Evolutionary conservation across 1,139 yeast genomes (phyloP).

Genomic region (Yamadazyma taylorii): DNA sequence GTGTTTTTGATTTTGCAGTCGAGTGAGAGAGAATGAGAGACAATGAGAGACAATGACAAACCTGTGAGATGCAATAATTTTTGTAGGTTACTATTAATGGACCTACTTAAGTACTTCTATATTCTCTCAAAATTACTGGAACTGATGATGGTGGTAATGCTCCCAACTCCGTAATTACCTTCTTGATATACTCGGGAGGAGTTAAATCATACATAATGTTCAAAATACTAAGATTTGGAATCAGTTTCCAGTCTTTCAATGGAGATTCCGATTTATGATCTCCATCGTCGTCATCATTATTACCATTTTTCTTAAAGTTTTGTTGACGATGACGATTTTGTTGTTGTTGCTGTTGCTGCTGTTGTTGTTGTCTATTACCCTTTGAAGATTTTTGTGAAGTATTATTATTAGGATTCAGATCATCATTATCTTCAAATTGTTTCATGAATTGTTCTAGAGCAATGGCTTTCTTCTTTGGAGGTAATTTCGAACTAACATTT

Average conservation of each 20-base stretch:
- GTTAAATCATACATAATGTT: conserved; percentile 92
- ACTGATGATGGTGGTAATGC: conserved; percentile 96
- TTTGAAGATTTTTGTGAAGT: conserved; percentile 18
- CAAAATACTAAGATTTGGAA: conserved; percentile 66
- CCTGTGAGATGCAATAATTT: not conserved
- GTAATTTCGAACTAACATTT: conserved; percentile 44
- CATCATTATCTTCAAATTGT: conserved; percentile 27
- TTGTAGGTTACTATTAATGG: not conserved
- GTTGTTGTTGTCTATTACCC: conserved; percentile 14
- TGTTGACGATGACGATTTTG: no score
- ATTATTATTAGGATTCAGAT: no score
- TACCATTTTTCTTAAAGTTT: conserved; percentile 23
- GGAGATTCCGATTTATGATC: conserved; percentile 25
- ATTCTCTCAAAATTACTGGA: conserved; percentile 93
- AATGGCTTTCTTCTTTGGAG: conserved; percentile 61
- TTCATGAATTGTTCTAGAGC: conserved; percentile 67
- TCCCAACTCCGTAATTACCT: conserved; percentile 94
- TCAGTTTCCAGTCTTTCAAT: conserved; percentile 63
- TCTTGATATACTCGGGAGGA: conserved; percentile 90
- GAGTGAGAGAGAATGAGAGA: no score
- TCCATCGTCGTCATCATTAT: conserved; percentile 13
- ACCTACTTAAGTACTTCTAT: conserved; percentile 51
- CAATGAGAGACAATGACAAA: no score
- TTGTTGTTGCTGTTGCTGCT: conserved; percentile 21
- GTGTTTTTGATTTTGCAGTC: no score